These are phyloP conservation scores for Suillus subluteus DNA, from an alignment of 768 basidiomycete genomes.

Conservation along the genomic window DNA sequence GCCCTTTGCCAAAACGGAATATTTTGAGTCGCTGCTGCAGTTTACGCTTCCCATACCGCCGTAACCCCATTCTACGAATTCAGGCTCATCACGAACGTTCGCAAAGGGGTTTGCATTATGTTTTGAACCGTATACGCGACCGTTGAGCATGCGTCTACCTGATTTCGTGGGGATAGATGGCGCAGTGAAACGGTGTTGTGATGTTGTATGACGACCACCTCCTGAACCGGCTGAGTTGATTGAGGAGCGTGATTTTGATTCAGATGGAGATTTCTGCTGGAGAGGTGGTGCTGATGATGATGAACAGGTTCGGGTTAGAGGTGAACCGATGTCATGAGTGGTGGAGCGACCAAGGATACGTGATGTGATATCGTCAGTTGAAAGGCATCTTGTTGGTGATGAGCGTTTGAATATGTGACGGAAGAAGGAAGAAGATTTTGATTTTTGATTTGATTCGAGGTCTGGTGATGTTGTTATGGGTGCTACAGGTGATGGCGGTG, in stretches of 20 bases:
- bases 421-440: not conserved
- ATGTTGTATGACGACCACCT: constrained; percentile 31
- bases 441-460: not conserved
- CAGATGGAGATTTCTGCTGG: constrained; percentile 1
- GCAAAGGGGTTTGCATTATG: constrained; percentile 61
- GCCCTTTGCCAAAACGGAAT: constrained; percentile 1
- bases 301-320: not conserved
- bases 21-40: constrained; percentile 26
- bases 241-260: constrained; percentile 27
- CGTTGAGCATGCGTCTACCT: constrained; percentile 78
- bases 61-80: constrained; percentile 93
- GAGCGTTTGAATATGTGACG: constrained; percentile 1
- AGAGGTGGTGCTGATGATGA: not conserved
- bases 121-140: constrained; percentile 74
- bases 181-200: constrained; percentile 13
- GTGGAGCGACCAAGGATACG: constrained; percentile 28
- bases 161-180: constrained; percentile 23
- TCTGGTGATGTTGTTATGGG: not conserved
- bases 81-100: constrained; percentile 65
- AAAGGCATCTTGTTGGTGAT: constrained; percentile 6
- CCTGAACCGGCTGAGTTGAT: constrained; percentile 26
- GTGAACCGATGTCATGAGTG: not conserved
- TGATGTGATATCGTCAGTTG: constrained; percentile 33
- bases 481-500: constrained; percentile 15
- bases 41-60: constrained; percentile 76